These are phyloP conservation scores for Neopestalotiopsis sp. DNA, from an alignment of 2,329 filamentous ascomycete genomes.

Conservation along the genomic window DNA sequence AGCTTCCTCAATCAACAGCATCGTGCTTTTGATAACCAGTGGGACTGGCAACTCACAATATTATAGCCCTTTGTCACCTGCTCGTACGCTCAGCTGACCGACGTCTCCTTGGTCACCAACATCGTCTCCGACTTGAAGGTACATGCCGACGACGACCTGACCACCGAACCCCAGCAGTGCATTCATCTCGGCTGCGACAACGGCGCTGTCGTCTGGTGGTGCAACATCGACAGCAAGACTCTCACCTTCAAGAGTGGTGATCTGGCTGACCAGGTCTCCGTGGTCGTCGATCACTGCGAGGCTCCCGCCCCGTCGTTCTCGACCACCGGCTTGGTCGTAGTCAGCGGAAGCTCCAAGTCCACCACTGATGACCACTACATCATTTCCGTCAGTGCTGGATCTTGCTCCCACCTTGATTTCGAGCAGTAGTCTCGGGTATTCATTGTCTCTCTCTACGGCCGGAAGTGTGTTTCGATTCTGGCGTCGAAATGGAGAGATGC, in stretches of 20 bases:
- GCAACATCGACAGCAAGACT: background rate
- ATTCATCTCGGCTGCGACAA: constrained; percentile 1
- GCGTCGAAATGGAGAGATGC: background rate
- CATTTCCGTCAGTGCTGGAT: background rate
- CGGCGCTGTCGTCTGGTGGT: constrained; percentile 3
- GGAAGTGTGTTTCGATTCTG: background rate
- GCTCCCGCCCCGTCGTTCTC: background rate
- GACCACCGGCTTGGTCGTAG: background rate
- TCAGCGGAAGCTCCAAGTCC: constrained; percentile 4
- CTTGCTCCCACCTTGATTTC: background rate
- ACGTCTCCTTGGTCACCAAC: background rate
- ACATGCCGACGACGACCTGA: background rate
- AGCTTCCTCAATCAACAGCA: background rate
- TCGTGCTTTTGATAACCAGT: background rate
- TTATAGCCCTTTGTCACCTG: background rate
- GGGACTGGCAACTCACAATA: background rate
- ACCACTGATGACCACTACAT: background rate
- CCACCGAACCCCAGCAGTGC: background rate
- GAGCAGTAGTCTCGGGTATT: background rate
- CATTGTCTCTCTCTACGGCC: background rate
- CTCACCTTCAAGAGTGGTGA: background rate
- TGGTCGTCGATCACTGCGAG: background rate
- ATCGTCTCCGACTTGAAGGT: background rate
- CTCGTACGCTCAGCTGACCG: background rate
- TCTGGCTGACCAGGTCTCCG: background rate